Conservation (phyloP, 345 rosid genomes). For the Arabis alpina region DNA sequence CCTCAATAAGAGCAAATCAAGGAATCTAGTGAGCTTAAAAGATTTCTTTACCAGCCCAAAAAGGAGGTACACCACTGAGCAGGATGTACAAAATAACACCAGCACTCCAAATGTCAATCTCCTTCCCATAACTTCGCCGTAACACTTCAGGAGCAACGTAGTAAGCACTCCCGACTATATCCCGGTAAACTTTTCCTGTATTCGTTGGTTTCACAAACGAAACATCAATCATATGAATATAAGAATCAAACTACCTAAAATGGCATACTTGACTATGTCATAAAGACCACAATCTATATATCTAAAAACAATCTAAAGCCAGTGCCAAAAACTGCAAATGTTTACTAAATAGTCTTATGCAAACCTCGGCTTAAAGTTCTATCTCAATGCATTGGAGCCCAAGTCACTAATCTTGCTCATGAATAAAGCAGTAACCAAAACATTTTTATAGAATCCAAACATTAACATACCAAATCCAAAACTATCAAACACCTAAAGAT, state of each 20-base stretch:
- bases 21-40: slow-evolving; percentile 7
- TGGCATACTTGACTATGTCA: slow-evolving; percentile 1
- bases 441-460: background rate
- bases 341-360: background rate
- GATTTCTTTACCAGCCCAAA: slow-evolving; percentile 82
- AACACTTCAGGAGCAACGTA: slow-evolving; percentile 96
- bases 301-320: background rate
- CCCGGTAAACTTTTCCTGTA: slow-evolving; percentile 72
- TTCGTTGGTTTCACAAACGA: slow-evolving; percentile 7
- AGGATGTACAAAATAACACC: slow-evolving; percentile 88
- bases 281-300: background rate
- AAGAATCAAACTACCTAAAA: slow-evolving; percentile 11
- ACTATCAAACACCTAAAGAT: background rate
- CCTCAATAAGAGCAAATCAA: slow-evolving; percentile 1
- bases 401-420: background rate
- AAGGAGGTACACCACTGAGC: slow-evolving; percentile 93
- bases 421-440: background rate
- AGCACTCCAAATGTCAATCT: slow-evolving; percentile 94
- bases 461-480: background rate
- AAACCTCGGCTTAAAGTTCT: background rate
- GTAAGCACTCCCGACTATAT: slow-evolving; percentile 91
- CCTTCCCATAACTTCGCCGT: slow-evolving; percentile 82
- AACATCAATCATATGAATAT: slow-evolving; percentile 14
- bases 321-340: background rate
- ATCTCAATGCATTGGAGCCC: background rate